Evolutionary conservation across 768 basidiomycete species (phyloP), one percentile per base, ranked within the genome.

Genomic region (Termitomyces sp.): DNA sequence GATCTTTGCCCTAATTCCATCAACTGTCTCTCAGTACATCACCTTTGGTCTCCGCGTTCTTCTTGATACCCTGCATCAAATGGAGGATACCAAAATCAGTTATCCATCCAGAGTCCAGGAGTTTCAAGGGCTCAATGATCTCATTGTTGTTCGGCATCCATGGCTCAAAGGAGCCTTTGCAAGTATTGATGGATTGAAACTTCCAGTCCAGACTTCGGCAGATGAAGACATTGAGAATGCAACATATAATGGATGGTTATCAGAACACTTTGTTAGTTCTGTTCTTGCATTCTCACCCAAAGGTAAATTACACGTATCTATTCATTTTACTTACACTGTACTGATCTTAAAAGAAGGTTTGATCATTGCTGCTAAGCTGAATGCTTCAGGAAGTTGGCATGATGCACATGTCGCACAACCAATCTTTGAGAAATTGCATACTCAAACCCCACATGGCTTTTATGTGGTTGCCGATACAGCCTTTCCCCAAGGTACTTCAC

Each of bases 231-330:
- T 80, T 26, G 76, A 80, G 62, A 82, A 82, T 65, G 69, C 73
- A 7, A 80, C 75, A 10, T 81, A 72, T 59, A 79, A 79, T 68
- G 73, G 76, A 0, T 82, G 77, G 79, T 49, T 74, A 0, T 68
- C 68, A 27, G 70, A 71, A 4, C 78, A 81, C 57, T 78, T 67
- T 58, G 61, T 76, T 3, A 79, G 71, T 54, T 69, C 54, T 59
- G 74, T 79, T 0, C 43, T 79, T 53, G 74, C 45, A 13, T 81
- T 76, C 60, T 63, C 69, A 1, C 64, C 77, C 1, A 47, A 59
- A 59, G 73, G 72, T 74, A 43, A 18, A 59, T n/a, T 22, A n/a
- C n/a, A n/a, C n/a, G n/a, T n/a, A n/a, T n/a, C n/a, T n/a, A n/a
- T n/a, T n/a, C n/a, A n/a, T n/a, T n/a, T n/a, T n/a, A n/a, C n/a